Evolutionary conservation across 2,329 filamentous ascomycete genomes (phyloP).

Genomic region (Alternaria gansuensis): DNA sequence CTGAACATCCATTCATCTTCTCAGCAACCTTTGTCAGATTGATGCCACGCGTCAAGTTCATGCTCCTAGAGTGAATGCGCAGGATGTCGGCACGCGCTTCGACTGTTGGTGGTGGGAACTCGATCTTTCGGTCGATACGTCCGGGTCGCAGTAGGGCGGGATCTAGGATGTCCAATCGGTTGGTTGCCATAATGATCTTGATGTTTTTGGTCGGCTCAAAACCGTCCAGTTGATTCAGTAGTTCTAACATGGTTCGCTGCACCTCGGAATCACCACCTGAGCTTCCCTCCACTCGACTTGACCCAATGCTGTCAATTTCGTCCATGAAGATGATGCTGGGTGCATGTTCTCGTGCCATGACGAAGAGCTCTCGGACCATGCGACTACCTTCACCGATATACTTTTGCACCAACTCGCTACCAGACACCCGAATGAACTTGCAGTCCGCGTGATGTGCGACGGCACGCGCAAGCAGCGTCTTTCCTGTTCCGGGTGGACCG

Average conservation of each 20-base stretch:
- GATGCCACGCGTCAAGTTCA: conserved; percentile 98
- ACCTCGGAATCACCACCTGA: conserved; percentile 97
- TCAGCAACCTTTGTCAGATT: conserved; percentile 98
- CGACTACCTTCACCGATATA: conserved; percentile 98
- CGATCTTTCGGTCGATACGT: conserved; percentile 97
- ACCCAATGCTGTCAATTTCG: conserved; percentile 98
- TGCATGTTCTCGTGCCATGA: conserved; percentile 98
- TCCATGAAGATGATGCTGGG: conserved; percentile 99
- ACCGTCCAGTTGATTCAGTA: conserved; percentile 97
- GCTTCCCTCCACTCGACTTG: conserved; percentile 93
- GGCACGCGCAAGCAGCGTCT: conserved; percentile 92
- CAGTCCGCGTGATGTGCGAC: conserved; percentile 98
- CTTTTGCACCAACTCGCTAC: conserved; percentile 96
- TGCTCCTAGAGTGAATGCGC: conserved; percentile 95
- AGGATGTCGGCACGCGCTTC: conserved; percentile 97
- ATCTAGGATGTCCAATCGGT: conserved; percentile 96
- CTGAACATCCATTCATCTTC: conserved; percentile 99
- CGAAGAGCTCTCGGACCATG: conserved; percentile 98
- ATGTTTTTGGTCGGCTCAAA: conserved; percentile 99
- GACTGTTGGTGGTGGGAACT: conserved; percentile 95
- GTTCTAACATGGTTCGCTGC: conserved; percentile 96
- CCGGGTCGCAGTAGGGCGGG: conserved; percentile 94
- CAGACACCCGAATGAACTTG: conserved; percentile 97
- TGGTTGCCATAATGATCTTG: conserved; percentile 99
- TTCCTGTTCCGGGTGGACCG: conserved; percentile 94